Conservation (phyloP, 306 rosid species). For the Oemleria cerasiformis region DNA sequence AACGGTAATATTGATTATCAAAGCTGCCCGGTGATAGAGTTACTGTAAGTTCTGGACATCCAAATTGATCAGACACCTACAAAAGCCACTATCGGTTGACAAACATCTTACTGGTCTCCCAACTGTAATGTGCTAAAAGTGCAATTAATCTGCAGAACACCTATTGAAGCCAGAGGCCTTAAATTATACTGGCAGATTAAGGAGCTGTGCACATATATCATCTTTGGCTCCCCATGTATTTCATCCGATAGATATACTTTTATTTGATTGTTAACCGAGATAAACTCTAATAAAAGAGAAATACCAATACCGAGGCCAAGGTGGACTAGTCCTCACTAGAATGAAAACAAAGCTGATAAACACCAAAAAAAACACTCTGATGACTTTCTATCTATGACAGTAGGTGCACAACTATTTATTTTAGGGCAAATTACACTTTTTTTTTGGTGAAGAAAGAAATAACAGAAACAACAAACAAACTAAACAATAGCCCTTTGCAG, state of each 20-base stretch:
- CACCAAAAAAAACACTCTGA: not conserved
- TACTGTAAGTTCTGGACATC: not conserved
- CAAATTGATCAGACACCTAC: not conserved
- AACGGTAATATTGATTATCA: not conserved
- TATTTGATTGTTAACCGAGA: too few relatives aligned
- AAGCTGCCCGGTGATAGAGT: not conserved
- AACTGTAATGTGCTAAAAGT: not conserved
- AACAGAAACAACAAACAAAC: too few relatives aligned
- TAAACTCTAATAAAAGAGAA: not conserved
- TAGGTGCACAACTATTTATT: too few relatives aligned
- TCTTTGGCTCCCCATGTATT: not conserved
- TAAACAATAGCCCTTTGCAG: too few relatives aligned
- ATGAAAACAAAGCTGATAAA: too few relatives aligned
- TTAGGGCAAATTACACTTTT: too few relatives aligned
- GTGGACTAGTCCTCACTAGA: too few relatives aligned
- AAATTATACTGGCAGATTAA: not conserved
- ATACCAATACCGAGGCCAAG: not conserved
- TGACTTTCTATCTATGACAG: not conserved
- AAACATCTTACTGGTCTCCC: not conserved
- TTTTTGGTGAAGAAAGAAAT: too few relatives aligned
- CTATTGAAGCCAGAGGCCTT: not conserved
- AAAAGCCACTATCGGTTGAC: not conserved
- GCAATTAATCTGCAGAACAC: not conserved
- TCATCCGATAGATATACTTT: too few relatives aligned
- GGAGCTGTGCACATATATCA: not conserved